Evolutionary conservation across 768 basidiomycete genomes (phyloP), one percentile per base, ranked within the genome.

Genomic region (Leccinum sublutescens): DNA sequence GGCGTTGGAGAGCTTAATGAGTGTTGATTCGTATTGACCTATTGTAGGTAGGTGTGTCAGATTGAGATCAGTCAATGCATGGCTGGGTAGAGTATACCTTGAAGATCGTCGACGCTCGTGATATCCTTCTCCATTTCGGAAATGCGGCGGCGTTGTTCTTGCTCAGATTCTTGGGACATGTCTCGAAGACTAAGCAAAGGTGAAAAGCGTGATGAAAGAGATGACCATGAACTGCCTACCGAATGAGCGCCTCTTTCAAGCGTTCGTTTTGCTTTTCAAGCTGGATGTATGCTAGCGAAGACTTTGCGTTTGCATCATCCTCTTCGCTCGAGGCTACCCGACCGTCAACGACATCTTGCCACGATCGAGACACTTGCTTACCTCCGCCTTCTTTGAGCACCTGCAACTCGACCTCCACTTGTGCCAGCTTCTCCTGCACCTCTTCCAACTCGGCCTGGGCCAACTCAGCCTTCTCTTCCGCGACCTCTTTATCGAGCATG

Each of bases 251-350:
- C 68, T 98, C 97, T 74, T 97, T 98, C 56, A 99, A 76, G 15
- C 97, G 78, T 68, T 94, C 93, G 62, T 98, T 99, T 69, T 98
- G 96, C 71, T 93, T 97, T 77, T 98, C 95, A 1, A 99, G 85
- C 69, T 98, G 96, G 17, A 89, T 81, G 72, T 87, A 85, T 29
- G 84, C 84, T 60, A 91, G 66, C 4, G 88, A 85, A 63, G 80
- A 78, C 66, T 86, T 87, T 6, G 76, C 76, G 29, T 65, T 75
- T 4, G 69, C 68, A 17, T 74, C 70, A 11, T 63, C 69, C 36
- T 68, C 75, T 29, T 72, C 75, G 15, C 63, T 73, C 14, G 33
- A 19, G 17, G 51, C 72, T 73, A 43, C 8, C 27, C 8, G n/a
- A 14, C 17, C 31, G 52, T 71, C 50, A 66, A 56, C 10, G 17